phyloP scores from a whole-genome alignment of 2,329 filamentous ascomycete genomes.

The Ceratocystis cubensis region DNA sequence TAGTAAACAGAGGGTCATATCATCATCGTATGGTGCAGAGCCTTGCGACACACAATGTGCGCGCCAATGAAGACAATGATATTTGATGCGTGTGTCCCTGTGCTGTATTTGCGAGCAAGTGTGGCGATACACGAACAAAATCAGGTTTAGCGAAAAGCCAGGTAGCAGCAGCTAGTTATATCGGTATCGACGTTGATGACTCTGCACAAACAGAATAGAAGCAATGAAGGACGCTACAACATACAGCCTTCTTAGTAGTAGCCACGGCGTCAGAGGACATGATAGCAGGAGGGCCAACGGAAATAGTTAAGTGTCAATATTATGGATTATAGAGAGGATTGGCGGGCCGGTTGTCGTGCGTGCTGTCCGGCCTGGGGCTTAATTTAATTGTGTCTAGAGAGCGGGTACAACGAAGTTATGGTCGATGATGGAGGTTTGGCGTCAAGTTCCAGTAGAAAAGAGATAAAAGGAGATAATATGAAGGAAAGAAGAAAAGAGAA shows the following conservation, averaged over 20 bases:
- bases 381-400: neutral
- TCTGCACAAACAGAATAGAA: neutral
- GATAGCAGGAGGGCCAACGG: neutral
- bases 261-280: slow-evolving; percentile 4
- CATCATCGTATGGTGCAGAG: neutral
- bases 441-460: neutral
- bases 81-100: neutral
- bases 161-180: neutral
- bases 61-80: slow-evolving; percentile 2
- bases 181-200: neutral
- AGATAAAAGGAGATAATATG: neutral
- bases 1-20: neutral
- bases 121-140: neutral
- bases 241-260: slow-evolving; percentile 4
- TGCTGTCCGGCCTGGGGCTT: neutral
- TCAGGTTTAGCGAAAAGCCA: neutral
- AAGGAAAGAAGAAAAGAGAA: slow-evolving; percentile 4
- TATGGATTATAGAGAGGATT: neutral
- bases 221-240: neutral
- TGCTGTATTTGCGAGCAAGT: neutral
- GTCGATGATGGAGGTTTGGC: neutral
- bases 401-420: neutral
- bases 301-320: neutral
- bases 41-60: neutral
- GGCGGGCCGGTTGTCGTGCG: neutral